phyloP scores from a whole-genome alignment of 1,284 basidiomycete species.

The Stygiomarasmius scandens region DNA sequence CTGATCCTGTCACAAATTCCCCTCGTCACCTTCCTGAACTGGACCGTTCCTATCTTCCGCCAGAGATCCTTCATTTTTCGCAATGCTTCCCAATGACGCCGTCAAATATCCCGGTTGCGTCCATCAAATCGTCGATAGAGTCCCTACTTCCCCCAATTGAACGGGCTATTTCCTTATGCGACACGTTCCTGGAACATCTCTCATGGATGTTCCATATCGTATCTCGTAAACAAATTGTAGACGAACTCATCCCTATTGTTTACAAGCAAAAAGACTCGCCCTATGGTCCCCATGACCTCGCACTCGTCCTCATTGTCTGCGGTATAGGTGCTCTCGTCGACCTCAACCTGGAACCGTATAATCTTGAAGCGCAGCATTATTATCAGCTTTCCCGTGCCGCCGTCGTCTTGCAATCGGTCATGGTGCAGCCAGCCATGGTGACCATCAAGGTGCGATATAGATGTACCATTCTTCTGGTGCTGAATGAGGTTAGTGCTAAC shows the following conservation, averaged over 20 bases:
- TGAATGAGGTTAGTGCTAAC: neutral
- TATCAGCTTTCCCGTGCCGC: constrained; percentile 51
- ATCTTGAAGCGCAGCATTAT: constrained; percentile 57
- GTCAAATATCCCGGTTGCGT: constrained; percentile 29
- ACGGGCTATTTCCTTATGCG: constrained; percentile 44
- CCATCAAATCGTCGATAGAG: constrained; percentile 43
- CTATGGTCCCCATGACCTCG: constrained; percentile 53
- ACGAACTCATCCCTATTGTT: constrained; percentile 47
- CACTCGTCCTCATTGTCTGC: constrained; percentile 51
- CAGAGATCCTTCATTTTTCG: constrained; percentile 41
- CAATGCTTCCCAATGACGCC: constrained; percentile 47
- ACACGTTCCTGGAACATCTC: constrained; percentile 51
- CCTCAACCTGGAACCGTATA: constrained; percentile 48
- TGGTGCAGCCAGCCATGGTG: constrained; percentile 44
- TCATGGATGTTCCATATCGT: constrained; percentile 60
- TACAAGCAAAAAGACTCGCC: constrained; percentile 36
- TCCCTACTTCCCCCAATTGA: constrained; percentile 45
- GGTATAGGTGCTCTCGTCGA: constrained; percentile 55
- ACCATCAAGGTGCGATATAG: constrained; percentile 43
- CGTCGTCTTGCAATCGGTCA: constrained; percentile 45
- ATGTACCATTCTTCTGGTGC: constrained; percentile 4
- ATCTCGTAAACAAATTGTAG: constrained; percentile 44
- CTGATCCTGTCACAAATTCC: constrained; percentile 13
- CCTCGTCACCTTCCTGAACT: constrained; percentile 32
- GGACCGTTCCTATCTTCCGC: constrained; percentile 44